phyloP scores from a whole-genome alignment of 2,329 filamentous ascomycete species.

The Saccharata proteae region DNA sequence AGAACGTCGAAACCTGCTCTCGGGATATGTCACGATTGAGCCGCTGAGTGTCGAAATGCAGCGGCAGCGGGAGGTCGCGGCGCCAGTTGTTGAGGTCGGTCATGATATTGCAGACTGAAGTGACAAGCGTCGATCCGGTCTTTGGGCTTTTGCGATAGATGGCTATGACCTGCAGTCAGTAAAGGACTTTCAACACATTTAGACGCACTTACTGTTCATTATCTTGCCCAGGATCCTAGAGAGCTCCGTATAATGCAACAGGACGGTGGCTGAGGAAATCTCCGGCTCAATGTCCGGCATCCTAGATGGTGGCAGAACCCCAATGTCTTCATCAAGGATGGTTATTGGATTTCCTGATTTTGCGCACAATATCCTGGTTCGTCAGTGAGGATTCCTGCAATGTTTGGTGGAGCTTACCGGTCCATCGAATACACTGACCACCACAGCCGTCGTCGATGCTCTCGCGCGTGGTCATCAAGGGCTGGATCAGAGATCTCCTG shows the following conservation, averaged over 20 bases:
- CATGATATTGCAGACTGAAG: constrained; percentile 40
- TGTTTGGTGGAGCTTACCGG: constrained; percentile 9
- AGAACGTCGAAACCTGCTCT: constrained; percentile 39
- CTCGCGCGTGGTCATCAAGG: constrained; percentile 31
- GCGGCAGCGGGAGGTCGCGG: constrained; percentile 32
- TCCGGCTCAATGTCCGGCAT: constrained; percentile 25
- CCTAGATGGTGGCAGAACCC: constrained; percentile 26
- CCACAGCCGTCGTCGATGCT: constrained; percentile 42
- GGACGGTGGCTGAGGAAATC: constrained; percentile 35
- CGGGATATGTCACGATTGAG: constrained; percentile 32
- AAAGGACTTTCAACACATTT: background rate
- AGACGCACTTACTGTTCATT: constrained; percentile 12
- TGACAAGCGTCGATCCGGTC: constrained; percentile 36
- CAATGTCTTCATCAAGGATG: constrained; percentile 43
- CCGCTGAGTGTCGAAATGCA: constrained; percentile 37
- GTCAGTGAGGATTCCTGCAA: constrained; percentile 2
- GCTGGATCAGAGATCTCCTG: constrained; percentile 34
- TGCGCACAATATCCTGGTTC: constrained; percentile 33
- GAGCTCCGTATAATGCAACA: constrained; percentile 41
- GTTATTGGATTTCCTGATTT: constrained; percentile 45
- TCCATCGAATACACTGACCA: constrained; percentile 47
- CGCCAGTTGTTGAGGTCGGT: constrained; percentile 39
- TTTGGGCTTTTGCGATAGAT: constrained; percentile 39
- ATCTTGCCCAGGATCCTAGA: constrained; percentile 42
- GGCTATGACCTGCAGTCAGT: constrained; percentile 15